Base-by-base conservation (phyloP, 2,329 filamentous ascomycete species). In the Sarocladium kiliense region DNA sequence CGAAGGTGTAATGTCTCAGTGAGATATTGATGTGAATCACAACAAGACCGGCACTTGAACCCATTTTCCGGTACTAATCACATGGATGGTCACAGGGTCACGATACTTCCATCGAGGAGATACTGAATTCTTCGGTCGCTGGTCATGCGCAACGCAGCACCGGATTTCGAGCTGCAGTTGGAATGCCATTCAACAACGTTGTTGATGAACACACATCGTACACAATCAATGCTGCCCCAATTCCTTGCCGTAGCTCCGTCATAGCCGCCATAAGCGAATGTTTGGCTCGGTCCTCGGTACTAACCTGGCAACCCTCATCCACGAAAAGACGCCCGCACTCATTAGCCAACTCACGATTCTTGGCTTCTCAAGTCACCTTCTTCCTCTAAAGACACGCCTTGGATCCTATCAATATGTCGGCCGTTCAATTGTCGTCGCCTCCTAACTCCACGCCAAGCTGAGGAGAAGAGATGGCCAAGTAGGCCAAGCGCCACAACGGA, bases 401-500 rank as follows among this genome's bases (percentile, higher is more conserved):
- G n/a, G n/a, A 34, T 16, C 16, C 6, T 5, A n/a, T 39, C 36
- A n/a, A 10, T 39, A 16, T 14, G 36, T 6, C 5, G 16, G 36
- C 5, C 12, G 30, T 32, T 32, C 7, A 32, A 7, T 12, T 32
- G 30, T 32, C 30, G 30, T 32, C 30, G 30, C 30, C 30, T 12
- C 7, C 12, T 32, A 6, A 5, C 21, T 32, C 44, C 44, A 30
- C 26, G 44, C 44, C 44, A 49, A 49, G 44, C 14, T 32, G 26
- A 30, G 44, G 44, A 49, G 44, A 32, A 25, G 41, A 44, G 41
- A 21, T 44, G 44, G 44, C 44, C 44, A 49, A 49, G 44, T 12
- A 3, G 18, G 41, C 41, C 41, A 45, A 45, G 41, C 41, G 41
- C 41, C 23, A 21, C 41, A 26, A 41, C n/a, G 37, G 37, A 41